Base-by-base conservation (phyloP, 75 land plant species). In the Cupressus sempervirens region DNA sequence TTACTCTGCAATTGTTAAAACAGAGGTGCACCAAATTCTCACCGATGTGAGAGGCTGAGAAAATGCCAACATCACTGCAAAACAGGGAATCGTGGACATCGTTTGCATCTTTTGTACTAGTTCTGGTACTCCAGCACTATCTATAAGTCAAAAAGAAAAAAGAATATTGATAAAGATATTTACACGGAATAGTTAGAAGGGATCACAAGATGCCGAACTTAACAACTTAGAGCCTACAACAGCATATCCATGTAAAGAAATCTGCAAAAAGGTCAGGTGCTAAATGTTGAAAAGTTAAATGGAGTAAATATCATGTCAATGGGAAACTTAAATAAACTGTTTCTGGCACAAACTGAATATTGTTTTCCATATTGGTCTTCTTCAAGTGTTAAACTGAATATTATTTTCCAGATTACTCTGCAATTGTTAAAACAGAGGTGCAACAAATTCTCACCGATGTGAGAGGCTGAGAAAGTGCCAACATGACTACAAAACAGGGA, bases 21-120 rank as follows among this genome's bases (percentile, higher is more conserved):
- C 45, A 76, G 3, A 76, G 41, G 76, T 38, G 36, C 56, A 48
- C 26, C 50, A 67, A 54, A 77, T 84, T 16, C 88, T 93, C 89
- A 95, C 98, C 85, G 86, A 86, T n/a, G 92, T 80, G 52, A 96
- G 86, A 83, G 92, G 91, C 80, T 91, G 89, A 52, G 89, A 68
- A 90, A 96, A 92, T 83, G 93, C 96, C 84, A 96, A 76, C 96
- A 96, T 93, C 45, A 92, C 87, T 80, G 93, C 94, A 91, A 96
- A 96, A 82, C 98, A 92, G 20, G 98, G 86, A 68, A 54, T 79
- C 40, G 89, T 91, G 13, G 91, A 93, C 81, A 96, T 86, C n/a
- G n/a, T n/a, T n/a, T n/a, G n/a, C n/a, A n/a, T n/a, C n/a, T n/a
- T n/a, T n/a, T n/a, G n/a, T n/a, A n/a, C n/a, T n/a, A n/a, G n/a